Evolutionary conservation across 2,329 filamentous ascomycete species (phyloP).

Genomic region (Tolypocladium sp.): DNA sequence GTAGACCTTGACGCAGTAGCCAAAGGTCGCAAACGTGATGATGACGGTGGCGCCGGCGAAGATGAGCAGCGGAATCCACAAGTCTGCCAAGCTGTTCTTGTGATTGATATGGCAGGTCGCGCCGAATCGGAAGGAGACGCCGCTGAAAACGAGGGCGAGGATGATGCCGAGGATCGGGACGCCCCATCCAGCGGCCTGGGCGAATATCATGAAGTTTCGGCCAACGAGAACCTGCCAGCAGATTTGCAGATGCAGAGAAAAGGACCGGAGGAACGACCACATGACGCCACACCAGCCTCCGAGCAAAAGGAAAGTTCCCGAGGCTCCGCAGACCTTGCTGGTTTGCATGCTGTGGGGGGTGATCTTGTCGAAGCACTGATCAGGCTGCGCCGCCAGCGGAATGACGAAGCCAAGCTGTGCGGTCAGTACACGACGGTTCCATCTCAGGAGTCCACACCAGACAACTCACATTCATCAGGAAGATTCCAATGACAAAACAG

Average conservation of each 20-base stretch:
- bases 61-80: conserved; percentile 82
- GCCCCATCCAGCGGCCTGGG: conserved; percentile 75
- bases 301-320: conserved; percentile 75
- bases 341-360: conserved; percentile 90
- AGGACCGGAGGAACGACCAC: conserved; percentile 84
- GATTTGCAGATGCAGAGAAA: conserved; percentile 93
- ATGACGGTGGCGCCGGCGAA: conserved; percentile 70
- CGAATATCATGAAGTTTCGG: conserved; percentile 77
- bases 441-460: background rate
- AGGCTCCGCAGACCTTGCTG: conserved; percentile 74
- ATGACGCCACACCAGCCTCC: conserved; percentile 78
- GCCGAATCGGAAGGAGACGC: conserved; percentile 91
- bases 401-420: conserved; percentile 78
- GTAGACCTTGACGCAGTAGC: conserved; percentile 93
- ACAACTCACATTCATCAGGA: conserved; percentile 67
- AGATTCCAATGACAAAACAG: conserved; percentile 66
- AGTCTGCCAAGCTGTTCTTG: conserved; percentile 67
- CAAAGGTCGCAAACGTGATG: conserved; percentile 76
- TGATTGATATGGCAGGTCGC: conserved; percentile 92
- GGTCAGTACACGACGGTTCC: conserved; percentile 9
- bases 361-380: conserved; percentile 81
- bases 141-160: conserved; percentile 72
- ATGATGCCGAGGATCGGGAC: conserved; percentile 69
- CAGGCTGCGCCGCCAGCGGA: conserved; percentile 66
- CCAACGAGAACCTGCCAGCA: conserved; percentile 94